Percentiles rank a stretch among this genome's conserved stretches.
phyloP scores from a whole-genome alignment of 169 alveolate genomes.

The Plasmodium yoelii region DNA sequence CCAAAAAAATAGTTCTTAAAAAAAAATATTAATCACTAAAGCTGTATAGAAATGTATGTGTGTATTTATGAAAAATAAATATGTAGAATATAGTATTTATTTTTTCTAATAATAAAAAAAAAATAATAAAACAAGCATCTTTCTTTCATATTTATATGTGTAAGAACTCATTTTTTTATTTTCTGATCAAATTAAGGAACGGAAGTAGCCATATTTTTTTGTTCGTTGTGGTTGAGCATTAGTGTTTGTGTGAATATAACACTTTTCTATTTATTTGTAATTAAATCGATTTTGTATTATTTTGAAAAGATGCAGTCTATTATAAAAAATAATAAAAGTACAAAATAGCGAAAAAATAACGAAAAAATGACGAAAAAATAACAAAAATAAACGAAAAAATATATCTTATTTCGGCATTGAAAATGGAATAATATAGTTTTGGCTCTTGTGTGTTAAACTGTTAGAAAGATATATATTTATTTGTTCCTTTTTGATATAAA shows the following conservation, averaged over 20 bases:
- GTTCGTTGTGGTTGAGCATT: slow-evolving; percentile 4
- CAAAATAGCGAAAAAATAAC: background rate
- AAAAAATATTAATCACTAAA: no score
- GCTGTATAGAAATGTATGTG: background rate
- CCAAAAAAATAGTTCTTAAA: background rate
- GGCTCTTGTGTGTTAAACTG: no score
- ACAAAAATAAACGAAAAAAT: background rate
- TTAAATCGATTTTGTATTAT: background rate
- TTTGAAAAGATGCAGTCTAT: background rate
- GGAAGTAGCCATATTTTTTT: slow-evolving; percentile 9
- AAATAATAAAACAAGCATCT: slow-evolving; percentile 16
- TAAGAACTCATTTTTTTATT: slow-evolving; percentile 1
- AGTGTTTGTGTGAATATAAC: background rate
- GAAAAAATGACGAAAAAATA: no score
- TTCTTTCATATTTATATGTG: background rate
- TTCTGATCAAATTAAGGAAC: slow-evolving; percentile 2
- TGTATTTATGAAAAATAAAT: slow-evolving; percentile 8
- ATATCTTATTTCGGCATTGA: no score
- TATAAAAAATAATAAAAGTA: background rate
- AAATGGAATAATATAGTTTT: no score
- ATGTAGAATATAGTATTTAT: slow-evolving; percentile 2
- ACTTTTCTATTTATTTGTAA: background rate
- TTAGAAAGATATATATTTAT: no score
- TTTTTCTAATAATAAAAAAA: slow-evolving; percentile 5
- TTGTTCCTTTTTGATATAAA: no score